phyloP scores from a whole-genome alignment of 1,139 yeast species.

The Diutina neorugosa region DNA sequence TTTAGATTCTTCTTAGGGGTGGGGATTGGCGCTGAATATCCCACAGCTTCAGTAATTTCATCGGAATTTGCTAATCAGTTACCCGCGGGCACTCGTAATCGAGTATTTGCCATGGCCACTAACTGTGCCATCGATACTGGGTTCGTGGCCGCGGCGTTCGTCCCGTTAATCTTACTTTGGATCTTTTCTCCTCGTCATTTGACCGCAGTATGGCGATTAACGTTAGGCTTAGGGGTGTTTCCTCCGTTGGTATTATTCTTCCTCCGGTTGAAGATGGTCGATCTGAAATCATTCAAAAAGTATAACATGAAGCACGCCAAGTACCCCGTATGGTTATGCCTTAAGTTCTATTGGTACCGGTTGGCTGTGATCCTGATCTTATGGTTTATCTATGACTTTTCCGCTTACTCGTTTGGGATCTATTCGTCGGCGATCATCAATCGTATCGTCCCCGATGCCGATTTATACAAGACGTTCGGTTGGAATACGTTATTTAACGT shows the following conservation, averaged over 20 bases:
- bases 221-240: slow-evolving; percentile 88
- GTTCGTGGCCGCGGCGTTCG: slow-evolving; percentile 73
- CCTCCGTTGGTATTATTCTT: slow-evolving; percentile 73
- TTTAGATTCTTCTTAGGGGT: slow-evolving; percentile 82
- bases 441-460: slow-evolving; percentile 45
- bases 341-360: slow-evolving; percentile 83
- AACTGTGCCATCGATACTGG: slow-evolving; percentile 83
- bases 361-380: slow-evolving; percentile 55
- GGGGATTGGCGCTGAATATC: slow-evolving; percentile 85
- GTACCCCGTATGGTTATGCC: slow-evolving; percentile 51
- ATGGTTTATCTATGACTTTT: slow-evolving; percentile 89
- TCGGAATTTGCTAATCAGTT: slow-evolving; percentile 80
- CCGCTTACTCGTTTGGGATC: slow-evolving; percentile 77
- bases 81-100: slow-evolving; percentile 73
- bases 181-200: slow-evolving; percentile 62
- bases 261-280: slow-evolving; percentile 64
- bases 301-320: slow-evolving; percentile 52
- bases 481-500: slow-evolving; percentile 86
- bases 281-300: slow-evolving; percentile 59
- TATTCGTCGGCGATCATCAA: slow-evolving; percentile 61
- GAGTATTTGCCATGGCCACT: slow-evolving; percentile 85
- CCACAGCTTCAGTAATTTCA: slow-evolving; percentile 87
- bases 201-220: slow-evolving; percentile 80
- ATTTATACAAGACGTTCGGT: slow-evolving; percentile 69
- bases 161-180: slow-evolving; percentile 78